A percentile compares a stretch with the other conserved stretches of the same genome.
Conservation (phyloP, 2,329 filamentous ascomycete species). For the Aspergillus versicolor region DNA sequence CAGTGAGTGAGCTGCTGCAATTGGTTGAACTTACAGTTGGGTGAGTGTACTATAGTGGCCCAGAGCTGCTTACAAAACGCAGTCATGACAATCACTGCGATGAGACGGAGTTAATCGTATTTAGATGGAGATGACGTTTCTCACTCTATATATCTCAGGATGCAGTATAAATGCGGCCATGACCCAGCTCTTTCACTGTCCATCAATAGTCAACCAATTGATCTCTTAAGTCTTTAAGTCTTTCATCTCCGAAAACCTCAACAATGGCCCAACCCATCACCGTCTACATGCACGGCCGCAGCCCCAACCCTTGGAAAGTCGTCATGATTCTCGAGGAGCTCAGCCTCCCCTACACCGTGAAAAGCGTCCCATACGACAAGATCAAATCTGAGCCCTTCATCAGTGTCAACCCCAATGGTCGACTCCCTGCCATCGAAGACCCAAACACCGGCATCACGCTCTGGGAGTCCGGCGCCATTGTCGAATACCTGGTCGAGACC, state of each 20-base stretch:
- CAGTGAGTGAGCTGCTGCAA: too few species aligned
- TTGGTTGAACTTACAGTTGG: too few species aligned
- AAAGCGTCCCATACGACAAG: constrained; percentile 41
- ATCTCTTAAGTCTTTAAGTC: neutral
- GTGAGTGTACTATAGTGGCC: too few species aligned
- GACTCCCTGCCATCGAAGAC: constrained; percentile 37
- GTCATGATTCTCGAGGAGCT: constrained; percentile 45
- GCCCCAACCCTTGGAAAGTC: constrained; percentile 35
- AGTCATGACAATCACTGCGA: too few species aligned
- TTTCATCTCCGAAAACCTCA: neutral
- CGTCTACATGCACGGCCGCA: neutral
- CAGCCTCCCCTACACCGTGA: constrained; percentile 15
- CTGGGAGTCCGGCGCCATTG: constrained; percentile 31
- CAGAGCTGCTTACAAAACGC: too few species aligned
- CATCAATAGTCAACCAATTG: neutral
- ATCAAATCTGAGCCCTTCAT: constrained; percentile 43
- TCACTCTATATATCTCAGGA: too few species aligned
- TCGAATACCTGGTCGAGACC: constrained; percentile 32
- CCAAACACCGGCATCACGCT: constrained; percentile 46
- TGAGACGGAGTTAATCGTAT: too few species aligned
- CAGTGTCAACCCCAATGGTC: constrained; percentile 26
- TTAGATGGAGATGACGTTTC: too few species aligned
- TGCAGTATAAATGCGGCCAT: too few species aligned
- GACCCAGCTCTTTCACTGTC: too few species aligned
- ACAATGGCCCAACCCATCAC: neutral